These are phyloP conservation scores for Scorias spongiosa DNA, from an alignment of 2,329 filamentous ascomycete genomes.

Conservation along the genomic window DNA sequence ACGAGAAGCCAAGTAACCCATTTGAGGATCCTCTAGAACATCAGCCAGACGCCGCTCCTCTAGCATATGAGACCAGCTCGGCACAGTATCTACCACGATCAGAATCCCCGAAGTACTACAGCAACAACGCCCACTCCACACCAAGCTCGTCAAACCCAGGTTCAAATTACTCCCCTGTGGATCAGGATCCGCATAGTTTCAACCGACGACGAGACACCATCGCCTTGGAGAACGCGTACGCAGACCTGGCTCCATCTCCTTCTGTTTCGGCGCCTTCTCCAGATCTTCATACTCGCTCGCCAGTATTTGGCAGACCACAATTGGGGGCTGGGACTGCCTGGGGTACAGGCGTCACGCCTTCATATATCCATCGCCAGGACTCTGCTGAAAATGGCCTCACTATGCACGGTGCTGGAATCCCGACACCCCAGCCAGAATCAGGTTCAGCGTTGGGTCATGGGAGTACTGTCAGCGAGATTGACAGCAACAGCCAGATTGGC, in stretches of 20 bases:
- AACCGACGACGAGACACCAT: constrained; percentile 8
- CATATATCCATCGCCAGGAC: constrained; percentile 29
- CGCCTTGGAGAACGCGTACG: constrained; percentile 14
- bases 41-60: constrained; percentile 14
- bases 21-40: constrained; percentile 28
- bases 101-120: too few species aligned
- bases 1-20: constrained; percentile 20
- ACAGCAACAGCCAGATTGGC: constrained; percentile 7
- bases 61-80: constrained; percentile 2
- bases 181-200: too few species aligned
- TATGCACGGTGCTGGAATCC: constrained; percentile 25
- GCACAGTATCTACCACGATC: too few species aligned
- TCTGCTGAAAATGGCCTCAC: constrained; percentile 28
- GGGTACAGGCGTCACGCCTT: constrained; percentile 21
- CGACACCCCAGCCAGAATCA: too few species aligned
- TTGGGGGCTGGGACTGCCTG: background rate
- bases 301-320: constrained; percentile 5
- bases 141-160: too few species aligned
- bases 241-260: constrained; percentile 2
- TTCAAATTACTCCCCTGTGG: too few species aligned
- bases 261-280: background rate
- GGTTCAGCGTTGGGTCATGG: constrained; percentile 2
- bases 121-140: too few species aligned
- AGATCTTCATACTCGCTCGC: constrained; percentile 1
- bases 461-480: constrained; percentile 8